Evolutionary conservation across 2,329 filamentous ascomycete species (phyloP).

Genomic region (Fusarium protoensiforme): DNA sequence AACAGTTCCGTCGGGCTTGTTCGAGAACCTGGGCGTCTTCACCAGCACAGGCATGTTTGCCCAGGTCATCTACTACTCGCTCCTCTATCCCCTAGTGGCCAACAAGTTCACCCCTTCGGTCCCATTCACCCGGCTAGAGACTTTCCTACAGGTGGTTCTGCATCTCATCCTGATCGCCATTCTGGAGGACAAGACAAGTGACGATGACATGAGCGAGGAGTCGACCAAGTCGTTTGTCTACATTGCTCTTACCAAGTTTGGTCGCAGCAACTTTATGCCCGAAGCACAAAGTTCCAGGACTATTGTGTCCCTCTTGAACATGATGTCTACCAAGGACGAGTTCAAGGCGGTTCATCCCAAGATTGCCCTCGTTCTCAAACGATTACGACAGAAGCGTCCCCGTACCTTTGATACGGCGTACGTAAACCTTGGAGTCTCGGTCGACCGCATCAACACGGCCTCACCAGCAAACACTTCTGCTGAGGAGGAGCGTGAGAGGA

Average conservation of each 20-base stretch:
- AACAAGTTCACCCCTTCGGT: conserved; percentile 77
- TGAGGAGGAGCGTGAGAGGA: conserved; percentile 81
- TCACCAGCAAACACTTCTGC: conserved; percentile 78
- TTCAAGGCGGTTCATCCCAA: conserved; percentile 88
- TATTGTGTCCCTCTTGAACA: conserved; percentile 71
- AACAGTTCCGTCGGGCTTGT: conserved; percentile 80
- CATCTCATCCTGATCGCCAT: conserved; percentile 89
- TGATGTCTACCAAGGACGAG: conserved; percentile 74
- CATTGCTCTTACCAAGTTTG: conserved; percentile 73
- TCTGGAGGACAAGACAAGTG: conserved; percentile 77
- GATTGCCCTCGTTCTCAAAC: conserved; percentile 83
- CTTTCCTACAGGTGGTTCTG: conserved; percentile 90
- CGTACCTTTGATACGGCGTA: conserved; percentile 77
- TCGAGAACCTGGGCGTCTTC: conserved; percentile 80
- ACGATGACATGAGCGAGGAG: conserved; percentile 60
- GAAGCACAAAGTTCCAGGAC: conserved; percentile 68
- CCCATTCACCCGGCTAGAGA: conserved; percentile 85
- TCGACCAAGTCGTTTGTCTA: conserved; percentile 75
- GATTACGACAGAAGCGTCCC: conserved; percentile 86
- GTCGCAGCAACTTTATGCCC: conserved; percentile 69
- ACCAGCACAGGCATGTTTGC: conserved; percentile 88
- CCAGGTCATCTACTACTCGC: conserved; percentile 88
- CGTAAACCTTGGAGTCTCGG: conserved; percentile 70
- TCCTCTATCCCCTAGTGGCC: conserved; percentile 82
- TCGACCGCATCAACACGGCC: conserved; percentile 83